A percentile compares a stretch with the other conserved stretches of the same genome.
Evolutionary conservation across 257 asterid genomes (phyloP).

Genomic region (Thymus mandschuricus): DNA sequence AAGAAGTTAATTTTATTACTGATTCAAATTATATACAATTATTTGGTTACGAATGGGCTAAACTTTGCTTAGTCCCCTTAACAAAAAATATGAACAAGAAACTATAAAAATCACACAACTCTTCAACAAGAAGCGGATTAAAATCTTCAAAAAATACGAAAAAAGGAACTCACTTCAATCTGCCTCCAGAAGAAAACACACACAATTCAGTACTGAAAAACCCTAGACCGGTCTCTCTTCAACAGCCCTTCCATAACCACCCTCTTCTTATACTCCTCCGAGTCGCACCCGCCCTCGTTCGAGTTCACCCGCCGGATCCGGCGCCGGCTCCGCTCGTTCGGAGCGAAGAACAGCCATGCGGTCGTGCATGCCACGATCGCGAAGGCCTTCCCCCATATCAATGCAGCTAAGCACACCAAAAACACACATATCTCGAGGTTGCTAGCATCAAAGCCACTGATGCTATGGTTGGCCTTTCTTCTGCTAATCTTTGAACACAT

Average conservation of each 20-base stretch:
- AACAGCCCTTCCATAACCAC: conserved; percentile 46
- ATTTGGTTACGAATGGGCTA: not conserved
- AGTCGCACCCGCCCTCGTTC: conserved; percentile 28
- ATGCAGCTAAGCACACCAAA: conserved; percentile 48
- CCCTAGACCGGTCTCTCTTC: conserved; percentile 40
- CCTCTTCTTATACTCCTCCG: conserved; percentile 42
- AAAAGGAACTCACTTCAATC: not conserved
- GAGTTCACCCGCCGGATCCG: conserved; percentile 1
- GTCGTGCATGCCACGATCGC: conserved; percentile 63
- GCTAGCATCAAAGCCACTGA: not conserved
- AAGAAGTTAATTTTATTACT: not conserved
- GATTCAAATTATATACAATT: not conserved
- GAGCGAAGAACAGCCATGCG: conserved; percentile 44
- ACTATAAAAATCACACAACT: not conserved
- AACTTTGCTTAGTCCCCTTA: conserved; percentile 17
- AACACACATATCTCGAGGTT: conserved; percentile 39
- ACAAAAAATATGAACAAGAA: not conserved
- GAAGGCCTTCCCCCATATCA: conserved; percentile 61
- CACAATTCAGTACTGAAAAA: not conserved
- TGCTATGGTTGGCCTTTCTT: not conserved
- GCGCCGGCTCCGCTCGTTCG: conserved; percentile 21
- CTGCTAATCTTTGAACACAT: not conserved
- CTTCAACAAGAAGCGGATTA: not conserved
- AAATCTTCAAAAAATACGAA: not conserved
- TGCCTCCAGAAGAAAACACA: no score